phyloP scores from a whole-genome alignment of 345 rosid species.

The Litchi chinensis region DNA sequence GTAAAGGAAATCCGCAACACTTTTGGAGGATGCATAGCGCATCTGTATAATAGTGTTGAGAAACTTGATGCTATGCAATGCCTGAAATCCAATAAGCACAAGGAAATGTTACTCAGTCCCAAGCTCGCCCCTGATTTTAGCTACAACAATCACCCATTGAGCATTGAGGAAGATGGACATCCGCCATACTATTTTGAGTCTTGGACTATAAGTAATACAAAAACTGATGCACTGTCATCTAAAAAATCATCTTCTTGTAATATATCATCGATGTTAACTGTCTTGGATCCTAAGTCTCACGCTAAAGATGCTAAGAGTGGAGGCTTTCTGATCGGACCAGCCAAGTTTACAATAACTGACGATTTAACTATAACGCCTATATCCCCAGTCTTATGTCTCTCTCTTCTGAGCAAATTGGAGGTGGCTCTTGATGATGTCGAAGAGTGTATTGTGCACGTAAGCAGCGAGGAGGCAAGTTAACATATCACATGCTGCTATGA shows the following conservation, averaged over 20 bases:
- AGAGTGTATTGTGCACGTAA: constrained; percentile 14
- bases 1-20: constrained; percentile 10
- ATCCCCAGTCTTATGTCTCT: constrained; percentile 10
- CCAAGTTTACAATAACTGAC: constrained; percentile 23
- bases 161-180: not conserved
- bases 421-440: constrained; percentile 22
- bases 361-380: constrained; percentile 19
- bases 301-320: not conserved
- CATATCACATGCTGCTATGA: not conserved
- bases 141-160: constrained; percentile 4
- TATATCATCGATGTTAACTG: not conserved
- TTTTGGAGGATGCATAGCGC: constrained; percentile 13
- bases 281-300: constrained; percentile 18
- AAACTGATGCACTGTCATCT: not conserved
- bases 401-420: constrained; percentile 14
- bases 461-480: constrained; percentile 22
- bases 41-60: constrained; percentile 16
- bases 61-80: constrained; percentile 15
- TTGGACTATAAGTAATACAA: no score
- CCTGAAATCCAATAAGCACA: constrained; percentile 11
- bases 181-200: not conserved
- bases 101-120: constrained; percentile 21
- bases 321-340: constrained; percentile 17
- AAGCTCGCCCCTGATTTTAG: constrained; percentile 21
- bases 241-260: not conserved